Base-by-base conservation (phyloP, 2,329 filamentous ascomycete species). In the Neobulgaria alba region DNA sequence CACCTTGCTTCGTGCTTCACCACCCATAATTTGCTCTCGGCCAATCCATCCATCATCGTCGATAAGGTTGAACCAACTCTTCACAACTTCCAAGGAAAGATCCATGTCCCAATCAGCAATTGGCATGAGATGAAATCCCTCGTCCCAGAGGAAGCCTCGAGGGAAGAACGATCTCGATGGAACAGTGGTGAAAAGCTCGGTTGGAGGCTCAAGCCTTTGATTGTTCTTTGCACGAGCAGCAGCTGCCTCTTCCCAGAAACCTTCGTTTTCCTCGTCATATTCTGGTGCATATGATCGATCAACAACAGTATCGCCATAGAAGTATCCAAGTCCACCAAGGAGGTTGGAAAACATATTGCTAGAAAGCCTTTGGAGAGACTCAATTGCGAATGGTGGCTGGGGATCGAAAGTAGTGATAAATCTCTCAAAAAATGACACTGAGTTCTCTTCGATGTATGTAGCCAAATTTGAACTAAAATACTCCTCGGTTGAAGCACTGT, bases 41-140 rank as follows among this genome's bases (percentile, higher is more conserved):
- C 82, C 86, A 58, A 98, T 96, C 92, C 92, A 98, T 39, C 92
- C 92, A 60, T 96, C 88, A 12, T 92, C 84, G 51, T 98, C 92
- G 76, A 96, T 95, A 14, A 94, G 75, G 49, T 82, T 87, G 67
- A 93, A 93, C 92, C 92, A 98, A 63, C 86, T 95, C 65, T 83
- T 85, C 47, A 96, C 75, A 50, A 98, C 87, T 48, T 95, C 87
- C 20, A 83, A 67, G 3, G 85, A 80, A 38, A 96, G 72, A 57
- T 95, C 89, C 38, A 88, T 77, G 59, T 98, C 92, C 85, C 89
- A 98, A 51, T 98, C 90, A 15, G 87, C 75, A 39, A 98, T 81
- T 2, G 89, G 89, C 35, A 95, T 69, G 26, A 98, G 69, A 57
- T 98, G 92, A 64, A 96, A 98, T 0, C 92, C 92, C 62, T 98